Evolutionary conservation across 768 basidiomycete species (phyloP).

Genomic region (Auriscalpium microsporum): DNA sequence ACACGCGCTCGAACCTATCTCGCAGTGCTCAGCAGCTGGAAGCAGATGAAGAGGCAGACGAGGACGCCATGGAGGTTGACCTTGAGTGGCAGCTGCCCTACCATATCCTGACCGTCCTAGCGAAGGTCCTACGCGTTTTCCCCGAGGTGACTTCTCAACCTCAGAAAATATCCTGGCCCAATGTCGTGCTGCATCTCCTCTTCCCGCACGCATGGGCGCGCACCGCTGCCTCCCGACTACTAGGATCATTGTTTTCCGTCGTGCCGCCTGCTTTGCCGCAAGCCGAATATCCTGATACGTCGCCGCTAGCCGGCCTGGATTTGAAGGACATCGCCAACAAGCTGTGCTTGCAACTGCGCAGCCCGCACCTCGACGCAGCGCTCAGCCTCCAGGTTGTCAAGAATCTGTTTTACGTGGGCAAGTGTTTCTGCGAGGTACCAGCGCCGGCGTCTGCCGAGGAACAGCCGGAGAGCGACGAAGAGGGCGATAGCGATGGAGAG

Average conservation of each 20-base stretch:
- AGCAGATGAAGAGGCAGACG: slow-evolving; percentile 30
- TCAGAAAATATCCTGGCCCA: slow-evolving; percentile 51
- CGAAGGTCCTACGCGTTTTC: slow-evolving; percentile 52
- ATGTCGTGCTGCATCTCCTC: slow-evolving; percentile 56
- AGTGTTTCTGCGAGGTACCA: slow-evolving; percentile 56
- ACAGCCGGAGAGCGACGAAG: slow-evolving; percentile 24
- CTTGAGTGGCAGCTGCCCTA: slow-evolving; percentile 79
- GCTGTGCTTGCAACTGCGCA: slow-evolving; percentile 70
- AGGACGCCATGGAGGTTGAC: slow-evolving; percentile 46
- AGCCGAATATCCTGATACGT: slow-evolving; percentile 11
- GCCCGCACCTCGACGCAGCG: slow-evolving; percentile 62
- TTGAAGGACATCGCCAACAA: slow-evolving; percentile 68
- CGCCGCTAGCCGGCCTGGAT: slow-evolving; percentile 29
- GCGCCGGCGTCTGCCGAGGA: slow-evolving; percentile 15
- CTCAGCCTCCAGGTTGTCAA: slow-evolving; percentile 84
- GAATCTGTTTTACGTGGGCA: slow-evolving; percentile 88
- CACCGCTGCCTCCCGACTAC: slow-evolving; percentile 63
- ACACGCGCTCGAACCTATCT: slow-evolving; percentile 42
- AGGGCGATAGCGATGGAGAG: slow-evolving; percentile 25
- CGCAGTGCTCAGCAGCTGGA: slow-evolving; percentile 36
- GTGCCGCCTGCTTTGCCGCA: slow-evolving; percentile 34
- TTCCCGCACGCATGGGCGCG: slow-evolving; percentile 97
- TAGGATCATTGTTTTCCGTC: slow-evolving; percentile 62
- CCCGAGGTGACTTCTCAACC: slow-evolving; percentile 39
- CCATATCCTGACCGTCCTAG: slow-evolving; percentile 59